phyloP scores from a whole-genome alignment of 768 basidiomycete genomes.

The Pleurotus sapidus region DNA sequence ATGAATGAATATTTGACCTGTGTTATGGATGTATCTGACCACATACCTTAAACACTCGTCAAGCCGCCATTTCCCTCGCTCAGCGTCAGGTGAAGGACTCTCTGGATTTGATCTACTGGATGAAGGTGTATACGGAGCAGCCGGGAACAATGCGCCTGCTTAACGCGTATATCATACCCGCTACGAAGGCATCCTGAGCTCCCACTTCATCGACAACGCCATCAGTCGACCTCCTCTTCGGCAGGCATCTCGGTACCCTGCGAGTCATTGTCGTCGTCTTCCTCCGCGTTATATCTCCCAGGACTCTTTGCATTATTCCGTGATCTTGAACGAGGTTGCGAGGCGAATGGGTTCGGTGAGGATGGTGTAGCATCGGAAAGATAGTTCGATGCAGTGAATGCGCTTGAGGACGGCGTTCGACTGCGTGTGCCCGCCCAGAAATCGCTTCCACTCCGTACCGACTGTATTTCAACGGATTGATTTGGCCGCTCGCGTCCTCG shows the following conservation, averaged over 20 bases:
- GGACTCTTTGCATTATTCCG: slow-evolving; percentile 18
- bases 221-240: slow-evolving; percentile 30
- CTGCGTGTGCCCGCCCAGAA: slow-evolving; percentile 69
- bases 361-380: slow-evolving; percentile 25
- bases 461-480: slow-evolving; percentile 32
- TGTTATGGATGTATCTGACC: not conserved
- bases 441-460: slow-evolving; percentile 67
- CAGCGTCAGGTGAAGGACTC: slow-evolving; percentile 29
- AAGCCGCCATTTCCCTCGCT: slow-evolving; percentile 64
- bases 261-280: slow-evolving; percentile 55
- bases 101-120: slow-evolving; percentile 34
- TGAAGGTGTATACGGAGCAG: slow-evolving; percentile 68
- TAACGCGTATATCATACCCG: slow-evolving; percentile 83
- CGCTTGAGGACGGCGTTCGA: slow-evolving; percentile 53
- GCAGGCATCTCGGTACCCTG: slow-evolving; percentile 54
- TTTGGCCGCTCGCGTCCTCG: slow-evolving; percentile 13
- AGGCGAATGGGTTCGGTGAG: slow-evolving; percentile 20
- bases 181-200: slow-evolving; percentile 80
- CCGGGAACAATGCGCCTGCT: slow-evolving; percentile 73
- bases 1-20: not conserved
- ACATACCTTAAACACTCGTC: slow-evolving; percentile 78
- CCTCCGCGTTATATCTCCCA: slow-evolving; percentile 29
- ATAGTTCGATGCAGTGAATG: slow-evolving; percentile 42
- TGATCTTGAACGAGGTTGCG: slow-evolving; percentile 4
- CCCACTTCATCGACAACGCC: slow-evolving; percentile 68